These are phyloP conservation scores for Phytophthora megakarya DNA, from an alignment of 352 stramenopile genomes.

Conservation along the genomic window DNA sequence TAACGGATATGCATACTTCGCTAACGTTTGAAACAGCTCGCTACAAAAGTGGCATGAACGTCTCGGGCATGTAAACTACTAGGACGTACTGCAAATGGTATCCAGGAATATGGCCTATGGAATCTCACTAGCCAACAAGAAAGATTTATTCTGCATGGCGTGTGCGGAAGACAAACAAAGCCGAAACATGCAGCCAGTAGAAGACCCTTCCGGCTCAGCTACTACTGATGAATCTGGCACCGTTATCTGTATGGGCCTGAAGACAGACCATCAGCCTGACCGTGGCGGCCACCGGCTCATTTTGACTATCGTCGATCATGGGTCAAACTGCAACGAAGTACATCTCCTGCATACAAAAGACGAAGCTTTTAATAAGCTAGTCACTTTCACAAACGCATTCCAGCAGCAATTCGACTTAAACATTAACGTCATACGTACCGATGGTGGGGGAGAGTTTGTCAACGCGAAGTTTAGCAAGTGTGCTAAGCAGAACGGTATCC, in stretches of 20 bases:
- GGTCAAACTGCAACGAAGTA: constrained; percentile 19
- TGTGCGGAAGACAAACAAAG: constrained; percentile 14
- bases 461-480: background rate
- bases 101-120: background rate
- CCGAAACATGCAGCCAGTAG: background rate
- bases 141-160: constrained; percentile 4
- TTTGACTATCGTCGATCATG: constrained; percentile 17
- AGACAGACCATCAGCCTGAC: constrained; percentile 5
- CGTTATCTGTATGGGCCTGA: constrained; percentile 15
- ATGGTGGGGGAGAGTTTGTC: constrained; percentile 3
- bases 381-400: background rate
- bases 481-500: background rate
- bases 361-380: constrained; percentile 6
- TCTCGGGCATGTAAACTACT: background rate
- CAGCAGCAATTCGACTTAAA: background rate
- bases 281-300: constrained; percentile 5
- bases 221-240: constrained; percentile 12
- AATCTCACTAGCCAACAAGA: background rate
- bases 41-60: background rate
- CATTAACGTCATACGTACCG: background rate
- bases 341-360: constrained; percentile 11
- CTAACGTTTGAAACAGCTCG: background rate
- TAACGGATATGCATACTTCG: background rate
- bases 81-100: background rate
- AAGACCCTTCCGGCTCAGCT: constrained; percentile 10